These are phyloP conservation scores for Galerina sulciceps DNA, from an alignment of 768 basidiomycete genomes.

Conservation along the genomic window DNA sequence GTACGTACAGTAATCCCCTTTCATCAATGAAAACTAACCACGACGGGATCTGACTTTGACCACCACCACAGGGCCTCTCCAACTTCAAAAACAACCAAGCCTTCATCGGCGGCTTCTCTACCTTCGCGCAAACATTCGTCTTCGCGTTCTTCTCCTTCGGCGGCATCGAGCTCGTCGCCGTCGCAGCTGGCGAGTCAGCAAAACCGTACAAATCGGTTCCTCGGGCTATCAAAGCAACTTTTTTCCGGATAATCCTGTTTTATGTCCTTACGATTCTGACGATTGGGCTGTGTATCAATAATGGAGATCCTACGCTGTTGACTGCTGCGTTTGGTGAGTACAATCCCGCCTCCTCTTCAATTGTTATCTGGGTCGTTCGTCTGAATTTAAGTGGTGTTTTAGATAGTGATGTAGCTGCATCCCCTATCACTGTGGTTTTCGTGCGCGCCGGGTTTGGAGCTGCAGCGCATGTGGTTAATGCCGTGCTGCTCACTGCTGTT, in stretches of 20 bases:
- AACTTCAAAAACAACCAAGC: slow-evolving; percentile 55
- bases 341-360: not conserved
- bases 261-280: slow-evolving; percentile 68
- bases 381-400: not conserved
- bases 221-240: slow-evolving; percentile 68
- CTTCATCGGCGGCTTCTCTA: slow-evolving; percentile 55
- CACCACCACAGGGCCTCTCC: slow-evolving; percentile 45
- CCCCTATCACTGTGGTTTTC: slow-evolving; percentile 69
- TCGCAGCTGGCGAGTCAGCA: slow-evolving; percentile 74
- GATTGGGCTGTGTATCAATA: slow-evolving; percentile 69
- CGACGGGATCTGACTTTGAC: not conserved
- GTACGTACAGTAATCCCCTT: too few relatives aligned
- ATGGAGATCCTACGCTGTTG: slow-evolving; percentile 55
- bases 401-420: slow-evolving; percentile 57
- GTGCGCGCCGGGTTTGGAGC: slow-evolving; percentile 65
- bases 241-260: slow-evolving; percentile 68
- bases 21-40: too few relatives aligned
- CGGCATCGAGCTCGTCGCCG: slow-evolving; percentile 70
- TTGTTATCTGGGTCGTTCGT: not conserved
- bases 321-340: slow-evolving; percentile 46
- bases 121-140: slow-evolving; percentile 63
- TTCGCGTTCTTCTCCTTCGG: slow-evolving; percentile 75
- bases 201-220: slow-evolving; percentile 68
- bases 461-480: slow-evolving; percentile 66
- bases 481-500: slow-evolving; percentile 68